Evolutionary conservation across 2,329 filamentous ascomycete genomes (phyloP), one percentile per base, ranked within the genome.

Genomic region (Diaporthe humulicola): DNA sequence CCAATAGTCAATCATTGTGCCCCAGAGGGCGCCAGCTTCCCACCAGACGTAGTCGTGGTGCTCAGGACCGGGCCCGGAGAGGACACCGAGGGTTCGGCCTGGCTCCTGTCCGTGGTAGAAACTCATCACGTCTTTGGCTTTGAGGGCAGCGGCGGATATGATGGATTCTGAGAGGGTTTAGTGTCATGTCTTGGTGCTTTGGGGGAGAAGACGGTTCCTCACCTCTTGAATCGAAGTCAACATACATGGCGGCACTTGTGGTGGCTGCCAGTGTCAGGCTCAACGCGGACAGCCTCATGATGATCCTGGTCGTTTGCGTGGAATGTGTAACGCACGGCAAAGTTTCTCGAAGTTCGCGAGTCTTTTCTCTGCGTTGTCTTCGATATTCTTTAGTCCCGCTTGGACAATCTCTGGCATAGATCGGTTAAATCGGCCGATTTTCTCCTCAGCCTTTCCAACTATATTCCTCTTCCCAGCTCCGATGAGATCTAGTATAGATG

Each of bases 1-100:
- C 90, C 91, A 93, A 81, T 94, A 94, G 82, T 94, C 92, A 57
- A 94, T 86, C 78, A 93, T 85, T 0, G 91, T 89, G 76, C 92
- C 90, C 87, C 93, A 93, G 83, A 95, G 86, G 17, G 91, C 90
- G 69, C 91, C 90, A 9, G 90, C 91, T 80, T 94, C 91, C 93
- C 93, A 95, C 93, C 93, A 95, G 86, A 93, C 94, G 81, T 92
- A 93, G 76, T 89, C 86, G 77, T 89, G 89, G 58, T 50, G 7
- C 15, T 79, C 82, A 36, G 85, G 77, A 7, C 89, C 89, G 70
- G 89, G 89, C 0, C 89, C 89, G 0, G 89, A 89, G 12, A 91
- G 82, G 78, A 90, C 90, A 38, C 90, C 90, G 4, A 89, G 89
- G 22, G 87, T 88, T 78, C 85, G 82, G 56, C 79, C 79, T 15